These are phyloP conservation scores for Cystobasidium ongulense DNA, from an alignment of 768 basidiomycete genomes.

Conservation along the genomic window DNA sequence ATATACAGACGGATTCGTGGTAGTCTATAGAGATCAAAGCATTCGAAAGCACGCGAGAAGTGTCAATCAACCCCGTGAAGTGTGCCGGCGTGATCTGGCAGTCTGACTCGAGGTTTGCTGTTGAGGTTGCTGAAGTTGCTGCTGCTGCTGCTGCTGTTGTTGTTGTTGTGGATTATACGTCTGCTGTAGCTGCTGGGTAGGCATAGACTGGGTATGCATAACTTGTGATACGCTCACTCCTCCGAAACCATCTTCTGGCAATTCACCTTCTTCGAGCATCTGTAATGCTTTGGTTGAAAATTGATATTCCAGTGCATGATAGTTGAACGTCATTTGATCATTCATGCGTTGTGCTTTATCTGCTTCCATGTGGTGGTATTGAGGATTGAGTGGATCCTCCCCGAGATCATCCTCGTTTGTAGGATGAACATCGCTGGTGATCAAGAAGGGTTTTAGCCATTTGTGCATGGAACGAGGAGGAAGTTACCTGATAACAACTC, in stretches of 20 bases:
- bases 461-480: not conserved
- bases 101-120: not conserved
- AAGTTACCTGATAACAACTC: not conserved
- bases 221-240: constrained; percentile 26
- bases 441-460: not conserved
- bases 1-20: not conserved
- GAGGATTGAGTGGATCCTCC: constrained; percentile 29
- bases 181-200: not conserved
- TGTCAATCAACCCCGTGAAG: not conserved
- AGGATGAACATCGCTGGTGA: constrained; percentile 22
- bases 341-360: constrained; percentile 27
- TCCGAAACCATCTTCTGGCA: constrained; percentile 29
- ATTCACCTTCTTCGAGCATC: constrained; percentile 28
- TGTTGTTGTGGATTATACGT: not conserved
- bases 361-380: constrained; percentile 30
- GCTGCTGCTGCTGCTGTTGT: not conserved
- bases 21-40: too few species aligned
- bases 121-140: not conserved
- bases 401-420: constrained; percentile 19
- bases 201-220: constrained; percentile 3
- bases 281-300: constrained; percentile 22
- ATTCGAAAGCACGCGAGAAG: too few species aligned
- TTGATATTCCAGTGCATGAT: constrained; percentile 26
- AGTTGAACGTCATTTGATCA: constrained; percentile 24
- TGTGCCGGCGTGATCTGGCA: not conserved